phyloP scores from a whole-genome alignment of 352 stramenopile genomes.

The Pythium rhizo-oryzae region DNA sequence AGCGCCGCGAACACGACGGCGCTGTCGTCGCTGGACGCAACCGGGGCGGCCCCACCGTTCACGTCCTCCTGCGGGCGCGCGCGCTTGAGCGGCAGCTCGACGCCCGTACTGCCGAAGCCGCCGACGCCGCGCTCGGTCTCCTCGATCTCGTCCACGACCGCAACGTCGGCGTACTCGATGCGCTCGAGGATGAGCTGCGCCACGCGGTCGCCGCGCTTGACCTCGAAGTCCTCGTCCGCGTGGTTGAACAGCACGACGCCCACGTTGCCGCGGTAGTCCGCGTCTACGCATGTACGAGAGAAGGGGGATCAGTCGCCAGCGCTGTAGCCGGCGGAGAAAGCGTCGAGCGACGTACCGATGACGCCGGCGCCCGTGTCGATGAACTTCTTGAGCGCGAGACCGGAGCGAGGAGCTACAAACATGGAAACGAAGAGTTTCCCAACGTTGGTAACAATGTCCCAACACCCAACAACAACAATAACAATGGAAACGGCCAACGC shows the following conservation, averaged over 20 bases:
- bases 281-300: conserved; percentile 53
- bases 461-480: not conserved
- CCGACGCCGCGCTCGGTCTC: conserved; percentile 94
- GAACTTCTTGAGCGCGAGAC: conserved; percentile 97
- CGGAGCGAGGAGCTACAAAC: conserved; percentile 78
- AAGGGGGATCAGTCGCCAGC: not conserved
- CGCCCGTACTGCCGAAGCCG: conserved; percentile 97
- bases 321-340: not conserved
- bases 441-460: not conserved
- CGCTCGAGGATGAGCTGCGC: conserved; percentile 98
- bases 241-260: conserved; percentile 99
- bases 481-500: conserved; percentile 15
- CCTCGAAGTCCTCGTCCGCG: conserved; percentile 91
- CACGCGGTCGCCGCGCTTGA: conserved; percentile 96
- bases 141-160: conserved; percentile 95
- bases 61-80: conserved; percentile 22
- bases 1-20: conserved; percentile 44
- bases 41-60: not conserved
- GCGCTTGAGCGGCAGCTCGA: conserved; percentile 66
- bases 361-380: conserved; percentile 98
- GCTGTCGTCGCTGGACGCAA: conserved; percentile 1
- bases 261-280: conserved; percentile 98
- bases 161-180: conserved; percentile 90
- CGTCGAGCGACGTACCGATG: conserved; percentile 64
- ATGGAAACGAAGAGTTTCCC: not conserved